Evolutionary conservation across 169 alveolate genomes (phyloP).

Genomic region (Cryptosporidium ryanae): DNA sequence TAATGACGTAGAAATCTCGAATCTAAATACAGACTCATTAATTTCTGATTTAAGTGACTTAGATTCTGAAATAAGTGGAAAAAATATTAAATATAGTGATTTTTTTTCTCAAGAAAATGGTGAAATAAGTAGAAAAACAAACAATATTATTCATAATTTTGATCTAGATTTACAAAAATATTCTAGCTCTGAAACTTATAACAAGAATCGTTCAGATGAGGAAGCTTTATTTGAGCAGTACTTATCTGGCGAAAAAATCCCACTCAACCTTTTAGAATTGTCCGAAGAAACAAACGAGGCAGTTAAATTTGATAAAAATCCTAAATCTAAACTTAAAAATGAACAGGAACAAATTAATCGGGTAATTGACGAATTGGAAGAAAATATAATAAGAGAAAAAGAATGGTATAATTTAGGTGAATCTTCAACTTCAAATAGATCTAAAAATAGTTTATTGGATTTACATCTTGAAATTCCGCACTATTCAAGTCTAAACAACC

Average conservation of each 20-base stretch:
- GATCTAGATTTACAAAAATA: not conserved
- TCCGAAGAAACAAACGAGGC: not conserved
- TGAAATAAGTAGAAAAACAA: constrained; percentile 1
- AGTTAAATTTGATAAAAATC: not conserved
- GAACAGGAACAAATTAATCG: constrained; percentile 21
- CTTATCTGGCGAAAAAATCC: not conserved
- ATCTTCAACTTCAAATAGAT: constrained; percentile 24
- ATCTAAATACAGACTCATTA: not conserved
- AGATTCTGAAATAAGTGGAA: not conserved
- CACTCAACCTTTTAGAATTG: not conserved
- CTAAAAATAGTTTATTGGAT: constrained; percentile 36
- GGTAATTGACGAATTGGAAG: constrained; percentile 47
- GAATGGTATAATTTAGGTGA: constrained; percentile 69
- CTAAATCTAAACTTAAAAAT: not conserved
- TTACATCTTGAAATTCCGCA: constrained; percentile 63
- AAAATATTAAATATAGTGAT: constrained; percentile 33
- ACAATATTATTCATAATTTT: not conserved
- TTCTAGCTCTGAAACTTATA: not conserved
- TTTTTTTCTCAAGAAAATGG: not conserved
- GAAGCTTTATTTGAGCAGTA: not conserved
- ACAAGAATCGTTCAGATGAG: not conserved
- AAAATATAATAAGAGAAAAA: constrained; percentile 26
- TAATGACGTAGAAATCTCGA: not conserved
- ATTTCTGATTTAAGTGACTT: constrained; percentile 16
- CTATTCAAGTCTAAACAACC: not conserved